Percentiles rank a stretch among this genome's conserved stretches.
These are phyloP conservation scores for Monosporascus ibericus DNA, from an alignment of 2,329 filamentous ascomycete genomes.

Conservation along the genomic window DNA sequence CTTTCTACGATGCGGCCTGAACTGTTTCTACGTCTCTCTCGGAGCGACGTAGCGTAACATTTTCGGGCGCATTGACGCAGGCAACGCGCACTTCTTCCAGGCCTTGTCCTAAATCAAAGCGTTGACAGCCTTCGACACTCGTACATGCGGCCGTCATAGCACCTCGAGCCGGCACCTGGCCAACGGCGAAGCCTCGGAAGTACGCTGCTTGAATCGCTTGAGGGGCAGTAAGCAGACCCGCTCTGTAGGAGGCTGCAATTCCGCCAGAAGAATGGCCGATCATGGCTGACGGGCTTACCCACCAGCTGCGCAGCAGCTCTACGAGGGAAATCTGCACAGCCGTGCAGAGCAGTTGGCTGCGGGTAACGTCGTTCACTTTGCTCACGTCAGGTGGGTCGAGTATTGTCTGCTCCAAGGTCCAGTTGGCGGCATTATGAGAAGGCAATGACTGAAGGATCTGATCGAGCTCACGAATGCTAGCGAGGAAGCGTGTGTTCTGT, in stretches of 20 bases:
- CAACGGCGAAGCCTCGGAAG: constrained; percentile 11
- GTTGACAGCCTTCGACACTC: background rate
- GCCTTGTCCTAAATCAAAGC: background rate
- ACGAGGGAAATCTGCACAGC: constrained; percentile 19
- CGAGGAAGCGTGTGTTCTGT: constrained; percentile 7
- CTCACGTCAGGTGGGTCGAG: background rate
- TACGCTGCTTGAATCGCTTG: constrained; percentile 16
- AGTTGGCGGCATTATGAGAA: background rate
- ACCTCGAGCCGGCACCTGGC: background rate
- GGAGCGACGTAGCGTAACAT: constrained; percentile 10
- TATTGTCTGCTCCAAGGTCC: constrained; percentile 9
- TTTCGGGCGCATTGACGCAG: constrained; percentile 14
- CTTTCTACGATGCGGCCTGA: background rate
- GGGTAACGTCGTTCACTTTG: constrained; percentile 3
- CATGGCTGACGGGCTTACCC: constrained; percentile 2
- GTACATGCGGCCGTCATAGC: constrained; percentile 18
- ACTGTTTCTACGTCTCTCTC: no score
- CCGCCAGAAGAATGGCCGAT: constrained; percentile 28
- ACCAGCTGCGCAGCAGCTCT: constrained; percentile 7
- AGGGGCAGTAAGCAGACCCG: constrained; percentile 15
- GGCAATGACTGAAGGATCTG: constrained; percentile 1
- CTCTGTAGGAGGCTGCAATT: constrained; percentile 36
- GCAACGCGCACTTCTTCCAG: constrained; percentile 7
- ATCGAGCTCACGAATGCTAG: constrained; percentile 11
- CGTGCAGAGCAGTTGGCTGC: constrained; percentile 15